Base-by-base conservation (phyloP, 768 basidiomycete genomes). In the Hygrophoropsis aurantiaca region DNA sequence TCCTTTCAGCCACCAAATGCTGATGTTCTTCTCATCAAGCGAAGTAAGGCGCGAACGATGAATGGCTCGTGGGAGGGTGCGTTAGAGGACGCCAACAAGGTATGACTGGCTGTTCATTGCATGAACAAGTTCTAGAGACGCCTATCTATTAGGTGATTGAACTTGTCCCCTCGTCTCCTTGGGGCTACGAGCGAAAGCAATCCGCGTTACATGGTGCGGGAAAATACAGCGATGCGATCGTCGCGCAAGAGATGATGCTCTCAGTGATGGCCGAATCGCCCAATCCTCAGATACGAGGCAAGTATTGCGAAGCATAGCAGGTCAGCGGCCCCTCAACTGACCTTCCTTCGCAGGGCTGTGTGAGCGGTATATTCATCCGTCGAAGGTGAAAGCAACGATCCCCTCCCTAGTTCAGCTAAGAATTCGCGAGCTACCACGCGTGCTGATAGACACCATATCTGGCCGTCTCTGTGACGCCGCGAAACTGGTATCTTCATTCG, bases 161-260 rank as follows among this genome's bases (percentile, higher is more conserved):
- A 30, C 21, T 59, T 1, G 41, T 58, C 26, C 11, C 37, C 16
- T 48, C 3, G 0, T 56, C 57, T 3, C 57, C 53, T 3, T 47
- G 53, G 53, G 57, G 57, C 8, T 42, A 58, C 9, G 46, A 58
- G 18, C 44, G 35, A 39, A 53, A n/a, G 21, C 49, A 59, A 16
- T 23, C 2, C 5, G 58, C 45, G 11, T 13, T 56, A 15, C 46
- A 46, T 26, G 10, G 18, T 5, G 9, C 5, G 3, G 25, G 35
- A 9, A 10, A 11, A 32, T 53, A 53, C 15, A 20, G 3, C n/a
- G 54, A 53, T 19, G 58, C 58, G 8, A 58, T 55, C 3, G 36
- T 48, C 30, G 49, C 58, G 3, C 16, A 53, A 11, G 24, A 56
- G 33, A 2, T 48, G 18, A 35, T 59, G 40, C n/a, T 57, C 7